Percentiles rank a stretch among this genome's conserved stretches.
phyloP scores from a whole-genome alignment of 441 rosid genomes.

The Lepidium campestre region DNA sequence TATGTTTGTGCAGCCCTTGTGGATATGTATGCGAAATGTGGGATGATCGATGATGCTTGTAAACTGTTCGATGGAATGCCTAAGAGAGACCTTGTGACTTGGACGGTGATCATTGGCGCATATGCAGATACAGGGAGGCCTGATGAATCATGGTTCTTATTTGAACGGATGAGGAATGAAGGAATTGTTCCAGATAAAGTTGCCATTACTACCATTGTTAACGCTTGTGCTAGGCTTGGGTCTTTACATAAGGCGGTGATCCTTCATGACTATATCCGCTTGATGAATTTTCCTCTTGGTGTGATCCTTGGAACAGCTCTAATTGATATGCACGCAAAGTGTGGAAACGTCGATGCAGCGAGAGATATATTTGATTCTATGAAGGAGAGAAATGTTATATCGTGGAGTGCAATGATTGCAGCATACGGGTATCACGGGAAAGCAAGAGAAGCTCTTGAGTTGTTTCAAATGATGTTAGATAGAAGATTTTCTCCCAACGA shows the following conservation, averaged over 20 bases:
- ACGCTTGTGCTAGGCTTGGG: conserved; percentile 49
- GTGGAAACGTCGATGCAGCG: conserved; percentile 40
- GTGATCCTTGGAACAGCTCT: conserved; percentile 39
- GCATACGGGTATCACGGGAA: conserved; percentile 51
- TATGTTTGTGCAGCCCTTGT: conserved; percentile 42
- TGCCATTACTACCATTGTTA: conserved; percentile 36
- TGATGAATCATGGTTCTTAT: conserved; percentile 40
- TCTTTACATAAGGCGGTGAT: conserved; percentile 36
- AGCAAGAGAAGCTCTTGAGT: conserved; percentile 40
- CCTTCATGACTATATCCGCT: conserved; percentile 30
- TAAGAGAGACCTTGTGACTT: conserved; percentile 39
- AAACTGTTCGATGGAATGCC: conserved; percentile 35
- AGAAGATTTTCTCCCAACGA: conserved; percentile 34
- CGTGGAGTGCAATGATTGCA: conserved; percentile 57
- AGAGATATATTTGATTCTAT: conserved; percentile 40
- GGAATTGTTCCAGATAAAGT: conserved; percentile 38
- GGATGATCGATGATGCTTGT: no score
- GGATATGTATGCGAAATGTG: background rate
- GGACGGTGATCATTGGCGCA: conserved; percentile 53
- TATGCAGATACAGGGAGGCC: conserved; percentile 38
- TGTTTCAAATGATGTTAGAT: conserved; percentile 39
- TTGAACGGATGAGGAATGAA: conserved; percentile 41
- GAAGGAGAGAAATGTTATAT: conserved; percentile 37
- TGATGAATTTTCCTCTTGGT: conserved; percentile 28
- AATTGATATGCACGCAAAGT: conserved; percentile 54